Percentiles rank a stretch among this genome's conserved stretches.
These are phyloP conservation scores for Citrullus mucosospermus DNA, from an alignment of 306 rosid species.

Conservation along the genomic window DNA sequence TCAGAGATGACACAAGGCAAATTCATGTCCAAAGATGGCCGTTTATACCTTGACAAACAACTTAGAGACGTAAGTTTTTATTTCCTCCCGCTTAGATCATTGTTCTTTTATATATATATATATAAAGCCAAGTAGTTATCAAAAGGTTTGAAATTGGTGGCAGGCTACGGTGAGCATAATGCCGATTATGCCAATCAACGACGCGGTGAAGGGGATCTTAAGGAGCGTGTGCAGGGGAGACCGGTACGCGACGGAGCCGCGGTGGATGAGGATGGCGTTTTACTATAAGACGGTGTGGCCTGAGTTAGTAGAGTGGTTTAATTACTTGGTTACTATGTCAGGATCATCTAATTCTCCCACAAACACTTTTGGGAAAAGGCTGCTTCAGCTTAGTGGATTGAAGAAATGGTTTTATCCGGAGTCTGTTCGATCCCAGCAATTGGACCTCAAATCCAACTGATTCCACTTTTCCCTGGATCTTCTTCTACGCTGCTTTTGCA, in stretches of 20 bases:
- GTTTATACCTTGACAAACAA: constrained; percentile 32
- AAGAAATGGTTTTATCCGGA: constrained; percentile 27
- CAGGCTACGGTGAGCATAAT: constrained; percentile 21
- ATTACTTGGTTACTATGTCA: constrained; percentile 15
- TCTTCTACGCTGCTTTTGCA: neutral
- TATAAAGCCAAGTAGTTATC: too few species aligned
- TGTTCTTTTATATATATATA: too few species aligned
- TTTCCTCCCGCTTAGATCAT: too few species aligned
- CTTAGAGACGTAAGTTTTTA: constrained; percentile 34
- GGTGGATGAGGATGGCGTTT: constrained; percentile 29
- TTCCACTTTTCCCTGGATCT: neutral
- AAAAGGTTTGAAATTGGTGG: too few species aligned
- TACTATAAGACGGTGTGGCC: constrained; percentile 33
- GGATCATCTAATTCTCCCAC: constrained; percentile 15
- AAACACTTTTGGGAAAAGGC: constrained; percentile 38
- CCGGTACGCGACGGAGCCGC: constrained; percentile 30
- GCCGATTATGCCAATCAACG: constrained; percentile 28
- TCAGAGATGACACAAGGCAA: constrained; percentile 60
- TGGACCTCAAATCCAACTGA: neutral
- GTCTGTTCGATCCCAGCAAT: constrained; percentile 14
- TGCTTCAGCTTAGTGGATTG: constrained; percentile 24
- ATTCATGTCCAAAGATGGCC: constrained; percentile 34
- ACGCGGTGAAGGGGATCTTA: constrained; percentile 39
- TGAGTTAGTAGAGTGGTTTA: constrained; percentile 24
- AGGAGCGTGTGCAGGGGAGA: constrained; percentile 42